Base-by-base conservation (phyloP, 2,329 filamentous ascomycete species). In the Talaromyces sp. region DNA sequence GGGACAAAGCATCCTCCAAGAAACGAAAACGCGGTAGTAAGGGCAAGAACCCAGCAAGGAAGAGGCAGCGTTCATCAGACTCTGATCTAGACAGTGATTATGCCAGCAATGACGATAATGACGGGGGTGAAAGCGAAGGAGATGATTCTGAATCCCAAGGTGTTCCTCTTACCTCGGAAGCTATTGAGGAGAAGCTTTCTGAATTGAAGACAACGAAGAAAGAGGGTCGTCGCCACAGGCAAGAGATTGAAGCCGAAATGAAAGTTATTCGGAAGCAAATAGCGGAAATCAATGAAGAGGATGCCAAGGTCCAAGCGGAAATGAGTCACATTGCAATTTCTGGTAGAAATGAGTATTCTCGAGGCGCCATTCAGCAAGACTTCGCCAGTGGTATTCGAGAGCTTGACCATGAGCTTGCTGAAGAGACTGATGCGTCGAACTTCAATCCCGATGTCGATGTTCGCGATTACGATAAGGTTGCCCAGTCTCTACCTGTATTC, bases 341-440 rank as follows among this genome's bases (percentile, higher is more conserved):
- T 16, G 81, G 80, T 4, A 79, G 87, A 27, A 90, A 89, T 61
- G 70, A 81, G 0, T 87, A 86, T 66, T 84, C 85, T 0, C 84
- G 81, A 62, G 70, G 70, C 0, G 81, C 81, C 0, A 88, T 90
- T 45, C 82, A 84, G 69, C 73, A 79, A 13, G 85, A 89, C 62
- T 89, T 88, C 70, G 85, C 85, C 1, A 76, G 80, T 54, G 87
- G 87, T 0, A 84, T 89, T 60, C 83, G 81, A 67, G 86, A 89
- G 50, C 37, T 63, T 27, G 61, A 63, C 33, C 80, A 86, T 68
- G 86, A 88, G 66, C 76, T 80, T 41, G 80, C 80, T 0, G 76
- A 79, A 3, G 83, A 86, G 66, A 79, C 85, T 68, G 81, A 88
- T 52, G 84, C 84, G 22, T 80, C 79, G 0, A 79, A 79, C 9